These are phyloP conservation scores for Cordyceps pruinosa DNA, from an alignment of 2,329 filamentous ascomycete genomes.

Conservation along the genomic window DNA sequence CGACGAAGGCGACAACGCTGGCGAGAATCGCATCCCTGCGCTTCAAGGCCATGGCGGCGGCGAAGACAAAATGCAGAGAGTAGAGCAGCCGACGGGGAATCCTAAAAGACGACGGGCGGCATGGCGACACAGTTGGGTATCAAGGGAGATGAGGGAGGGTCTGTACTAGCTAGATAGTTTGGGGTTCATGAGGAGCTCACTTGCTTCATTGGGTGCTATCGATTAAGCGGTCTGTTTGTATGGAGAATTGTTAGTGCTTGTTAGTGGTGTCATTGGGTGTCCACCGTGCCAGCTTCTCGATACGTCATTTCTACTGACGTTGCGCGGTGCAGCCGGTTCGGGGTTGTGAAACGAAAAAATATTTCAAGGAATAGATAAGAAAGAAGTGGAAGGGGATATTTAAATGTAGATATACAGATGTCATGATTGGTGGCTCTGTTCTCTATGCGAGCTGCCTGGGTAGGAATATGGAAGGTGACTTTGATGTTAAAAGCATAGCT, in stretches of 20 bases:
- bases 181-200: constrained; percentile 4
- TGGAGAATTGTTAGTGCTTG: neutral
- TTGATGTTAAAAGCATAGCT: too few species aligned
- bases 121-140: neutral
- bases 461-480: too few species aligned
- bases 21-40: constrained; percentile 65
- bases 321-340: too few species aligned
- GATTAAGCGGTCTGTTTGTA: constrained; percentile 5
- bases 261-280: neutral
- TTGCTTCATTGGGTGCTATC: neutral
- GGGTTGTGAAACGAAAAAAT: neutral
- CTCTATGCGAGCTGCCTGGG: too few species aligned
- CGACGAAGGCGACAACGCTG: constrained; percentile 65
- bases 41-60: constrained; percentile 58
- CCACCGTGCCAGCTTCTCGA: neutral
- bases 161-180: neutral
- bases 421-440: too few species aligned
- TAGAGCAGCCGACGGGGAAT: neutral
- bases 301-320: neutral
- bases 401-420: too few species aligned
- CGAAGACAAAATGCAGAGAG: constrained; percentile 13
- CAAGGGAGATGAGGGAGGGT: neutral
- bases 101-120: neutral
- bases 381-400: too few species aligned
- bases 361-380: too few species aligned